Percentiles rank a stretch among this genome's conserved stretches.
Evolutionary conservation across 306 rosid genomes (phyloP).

Genomic region (Prosopis cineraria): DNA sequence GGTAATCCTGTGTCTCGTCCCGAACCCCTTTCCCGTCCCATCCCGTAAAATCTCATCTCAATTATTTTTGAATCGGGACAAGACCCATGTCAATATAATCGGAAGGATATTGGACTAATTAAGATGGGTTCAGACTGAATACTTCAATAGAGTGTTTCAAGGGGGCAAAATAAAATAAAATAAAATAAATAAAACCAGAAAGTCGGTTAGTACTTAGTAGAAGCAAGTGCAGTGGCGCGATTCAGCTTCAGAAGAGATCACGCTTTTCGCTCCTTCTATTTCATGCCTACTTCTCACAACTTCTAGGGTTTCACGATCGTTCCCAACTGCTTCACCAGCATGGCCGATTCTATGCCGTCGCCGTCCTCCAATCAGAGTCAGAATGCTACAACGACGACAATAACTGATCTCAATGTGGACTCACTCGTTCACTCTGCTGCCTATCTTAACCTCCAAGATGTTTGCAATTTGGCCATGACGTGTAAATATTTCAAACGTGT

Average conservation of each 20-base stretch:
- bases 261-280: not conserved
- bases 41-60: too few species aligned
- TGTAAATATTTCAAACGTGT: slow-evolving; percentile 62
- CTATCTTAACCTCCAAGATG: slow-evolving; percentile 55
- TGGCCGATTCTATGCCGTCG: slow-evolving; percentile 37
- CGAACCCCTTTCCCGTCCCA: too few species aligned
- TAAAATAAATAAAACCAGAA: not conserved
- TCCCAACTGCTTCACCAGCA: not conserved
- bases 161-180: too few species aligned
- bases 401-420: slow-evolving; percentile 62
- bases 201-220: not conserved
- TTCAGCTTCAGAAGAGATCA: not conserved
- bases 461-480: slow-evolving; percentile 68
- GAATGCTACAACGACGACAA: slow-evolving; percentile 29
- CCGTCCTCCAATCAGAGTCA: not conserved
- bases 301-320: slow-evolving; percentile 23
- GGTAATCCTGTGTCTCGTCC: too few species aligned
- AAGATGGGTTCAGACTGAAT: too few species aligned
- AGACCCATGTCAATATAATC: too few species aligned
- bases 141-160: too few species aligned
- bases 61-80: too few species aligned
- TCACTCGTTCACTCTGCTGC: slow-evolving; percentile 59
- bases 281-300: not conserved
- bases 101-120: too few species aligned
- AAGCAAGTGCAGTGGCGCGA: not conserved